Base-by-base conservation (phyloP, 2,329 filamentous ascomycete species). In the Sporothrix humicola region DNA sequence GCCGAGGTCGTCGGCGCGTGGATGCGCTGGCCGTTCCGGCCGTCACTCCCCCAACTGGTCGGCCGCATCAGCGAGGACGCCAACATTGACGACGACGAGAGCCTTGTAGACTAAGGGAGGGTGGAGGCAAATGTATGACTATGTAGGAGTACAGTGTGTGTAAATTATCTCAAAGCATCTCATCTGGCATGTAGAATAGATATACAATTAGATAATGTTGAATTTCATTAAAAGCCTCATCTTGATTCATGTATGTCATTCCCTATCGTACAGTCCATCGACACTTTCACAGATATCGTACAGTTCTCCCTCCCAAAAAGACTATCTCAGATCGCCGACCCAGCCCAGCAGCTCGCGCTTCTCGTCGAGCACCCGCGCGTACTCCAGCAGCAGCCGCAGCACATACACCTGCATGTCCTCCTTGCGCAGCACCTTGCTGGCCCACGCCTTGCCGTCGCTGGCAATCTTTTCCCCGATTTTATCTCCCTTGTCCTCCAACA, bases 351-450 rank as follows among this genome's bases (percentile, higher is more conserved):
- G 80, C 75, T 87, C 85, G 71, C 88, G 80, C 70, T 83, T 79
- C 54, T 87, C 86, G 72, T 88, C 87, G 54, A 82, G 81, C 13
- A 91, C 78, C 20, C 89, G 82, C 6, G 85, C 90, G 75, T 91
- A 91, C 81, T 92, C 90, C 46, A 91, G 82, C 71, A 92, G 80
- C 76, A 94, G 78, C 59, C 92, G 83, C 72, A 91, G 83, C 9
- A 90, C 85, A 79, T 94, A 94, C 9, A 94, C 85, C 78, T 89
- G 86, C 91, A 93, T 93, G 78, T 94, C 92, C 77, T 93, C 91
- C 77, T 85, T 87, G 73, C 92, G 83, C 37, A 94, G 82, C 8
- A 92, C 92, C 78, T 83, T 87, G 75, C 89, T 87, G 0, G 91
- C 90, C 92, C 92, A 94, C 46, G 84, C 83, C 79, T 90, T 89